Base-by-base conservation (phyloP, 2,329 filamentous ascomycete species). In the Colletotrichum sublineola region DNA sequence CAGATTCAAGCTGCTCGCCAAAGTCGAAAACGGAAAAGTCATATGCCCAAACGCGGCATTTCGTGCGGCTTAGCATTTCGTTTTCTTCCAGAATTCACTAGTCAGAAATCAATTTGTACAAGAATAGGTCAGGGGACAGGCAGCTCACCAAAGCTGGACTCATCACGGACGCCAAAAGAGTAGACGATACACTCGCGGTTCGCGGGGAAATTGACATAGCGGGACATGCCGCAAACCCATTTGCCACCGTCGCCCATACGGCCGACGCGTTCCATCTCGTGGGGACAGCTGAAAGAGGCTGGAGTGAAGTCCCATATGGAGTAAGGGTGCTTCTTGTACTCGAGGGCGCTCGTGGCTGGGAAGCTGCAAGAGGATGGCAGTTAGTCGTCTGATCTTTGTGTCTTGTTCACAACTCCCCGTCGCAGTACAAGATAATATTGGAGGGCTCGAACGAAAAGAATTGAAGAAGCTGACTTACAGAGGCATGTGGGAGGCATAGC, bases 201-300 rank as follows among this genome's bases (percentile, higher is more conserved):
- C 33, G 63, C 70, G 15, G 74, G 74, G 57, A 76, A 73, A 15
- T 75, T 74, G 72, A 81, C 80, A 68, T 80, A 82, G n/a, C 77
- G 74, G 8, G 77, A 79, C 80, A 83, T 82, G 48, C 82, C 82
- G 75, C 82, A 84, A 18, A 84, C 79, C 80, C 81, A 83, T 73
- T 84, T 84, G 31, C 83, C 83, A n/a, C 83, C 82, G 50, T 84
- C 82, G 40, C 82, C 82, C 6, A 82, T 74, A 5, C 78, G 75
- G 3, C 82, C 82, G 3, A 84, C 75, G 8, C 83, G 78, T 70
- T 83, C 80, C 20, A 84, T 77, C 42, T 83, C 82, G 66, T 82
- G 79, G 4, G 83, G 83, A 74, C 82, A 84, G 58, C 78, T 79
- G 75, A 81, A 84, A 1, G 81, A 78, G 2, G 82, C 78, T 6